Evolutionary conservation across 257 asterid genomes (phyloP).

Genomic region (Solanum raphanifolium): DNA sequence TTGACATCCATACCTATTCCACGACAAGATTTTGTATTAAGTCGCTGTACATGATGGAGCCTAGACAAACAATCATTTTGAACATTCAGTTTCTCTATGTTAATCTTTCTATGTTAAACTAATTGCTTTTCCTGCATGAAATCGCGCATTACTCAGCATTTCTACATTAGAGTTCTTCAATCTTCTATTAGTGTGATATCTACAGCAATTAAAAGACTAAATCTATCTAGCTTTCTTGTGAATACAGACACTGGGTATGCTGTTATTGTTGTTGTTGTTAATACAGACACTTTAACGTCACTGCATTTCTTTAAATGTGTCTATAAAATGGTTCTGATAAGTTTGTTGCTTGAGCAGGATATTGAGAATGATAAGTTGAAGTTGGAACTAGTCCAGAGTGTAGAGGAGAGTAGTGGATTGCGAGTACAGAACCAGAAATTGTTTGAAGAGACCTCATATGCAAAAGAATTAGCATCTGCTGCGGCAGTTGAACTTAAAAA

Average conservation of each 20-base stretch:
- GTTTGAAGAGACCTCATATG: slow-evolving; percentile 91
- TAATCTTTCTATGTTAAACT: not conserved
- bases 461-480: slow-evolving; percentile 97
- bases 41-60: not conserved
- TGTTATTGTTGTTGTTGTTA: too few species aligned
- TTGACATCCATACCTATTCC: not conserved
- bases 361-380: slow-evolving; percentile 78
- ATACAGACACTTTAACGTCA: not conserved
- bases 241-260: not conserved
- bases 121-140: not conserved
- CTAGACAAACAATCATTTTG: not conserved
- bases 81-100: not conserved
- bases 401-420: slow-evolving; percentile 82
- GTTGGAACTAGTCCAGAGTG: slow-evolving; percentile 58
- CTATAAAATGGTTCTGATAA: not conserved
- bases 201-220: not conserved
- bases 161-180: not conserved
- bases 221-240: not conserved
- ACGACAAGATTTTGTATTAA: not conserved
- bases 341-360: slow-evolving; percentile 43
- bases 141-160: not conserved
- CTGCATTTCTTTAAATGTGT: not conserved
- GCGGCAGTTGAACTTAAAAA: slow-evolving; percentile 91
- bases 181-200: not conserved
- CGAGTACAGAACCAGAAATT: slow-evolving; percentile 79